Percentiles rank a stretch among this genome's conserved stretches.
Conservation (phyloP, 331 rosid genomes). For the Rhamnella rubrinervis region DNA sequence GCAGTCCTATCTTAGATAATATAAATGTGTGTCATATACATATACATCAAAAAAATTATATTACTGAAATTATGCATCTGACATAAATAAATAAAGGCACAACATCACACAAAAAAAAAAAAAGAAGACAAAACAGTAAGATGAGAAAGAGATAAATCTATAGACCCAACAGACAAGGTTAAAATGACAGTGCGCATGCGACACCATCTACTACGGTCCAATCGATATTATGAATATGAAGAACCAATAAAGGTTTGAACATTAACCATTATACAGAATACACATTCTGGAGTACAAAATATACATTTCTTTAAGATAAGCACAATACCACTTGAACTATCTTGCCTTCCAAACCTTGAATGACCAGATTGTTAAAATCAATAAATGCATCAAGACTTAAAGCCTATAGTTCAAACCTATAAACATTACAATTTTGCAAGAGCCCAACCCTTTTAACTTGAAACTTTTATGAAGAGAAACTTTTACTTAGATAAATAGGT, state of each 20-base stretch:
- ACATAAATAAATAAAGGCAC: slow-evolving; percentile 8
- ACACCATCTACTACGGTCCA: neutral
- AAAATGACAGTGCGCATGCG: slow-evolving; percentile 1
- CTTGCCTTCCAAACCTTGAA: neutral
- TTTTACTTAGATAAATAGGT: slow-evolving; percentile 19
- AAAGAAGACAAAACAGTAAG: neutral
- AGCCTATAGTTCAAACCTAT: neutral
- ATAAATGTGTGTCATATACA: too few species aligned
- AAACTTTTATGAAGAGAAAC: slow-evolving; percentile 1
- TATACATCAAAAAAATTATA: too few species aligned
- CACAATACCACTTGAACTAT: neutral
- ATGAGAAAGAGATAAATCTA: neutral
- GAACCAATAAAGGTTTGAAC: slow-evolving; percentile 1
- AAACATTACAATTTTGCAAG: neutral
- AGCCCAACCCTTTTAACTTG: neutral
- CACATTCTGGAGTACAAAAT: neutral
- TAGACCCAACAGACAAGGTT: neutral
- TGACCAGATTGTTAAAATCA: neutral
- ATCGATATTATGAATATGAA: neutral
- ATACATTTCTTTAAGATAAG: neutral
- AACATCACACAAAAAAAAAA: neutral
- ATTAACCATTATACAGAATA: too few species aligned
- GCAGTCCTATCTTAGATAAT: neutral
- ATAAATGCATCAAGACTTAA: neutral
- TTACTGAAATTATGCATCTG: neutral